phyloP scores from a whole-genome alignment of 1,139 yeast genomes.

The Spathaspora jeffriesii region DNA sequence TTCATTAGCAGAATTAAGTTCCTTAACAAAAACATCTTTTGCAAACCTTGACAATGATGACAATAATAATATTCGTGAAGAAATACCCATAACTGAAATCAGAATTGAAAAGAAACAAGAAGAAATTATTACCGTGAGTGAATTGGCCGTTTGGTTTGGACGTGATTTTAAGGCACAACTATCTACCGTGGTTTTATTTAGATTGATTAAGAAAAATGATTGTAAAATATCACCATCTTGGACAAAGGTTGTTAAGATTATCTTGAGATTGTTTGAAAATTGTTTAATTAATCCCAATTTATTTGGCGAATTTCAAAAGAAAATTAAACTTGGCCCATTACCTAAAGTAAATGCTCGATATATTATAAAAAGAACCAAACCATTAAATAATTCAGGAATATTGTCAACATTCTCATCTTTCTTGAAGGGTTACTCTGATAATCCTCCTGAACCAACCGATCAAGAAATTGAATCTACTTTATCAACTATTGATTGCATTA shows the following conservation, averaged over 20 bases:
- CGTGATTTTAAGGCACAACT: constrained; percentile 90
- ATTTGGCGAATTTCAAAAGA: constrained; percentile 63
- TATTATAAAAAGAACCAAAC: constrained; percentile 60
- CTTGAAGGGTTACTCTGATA: constrained; percentile 84
- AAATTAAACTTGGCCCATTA: constrained; percentile 50
- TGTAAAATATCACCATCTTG: constrained; percentile 54
- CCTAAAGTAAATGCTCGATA: constrained; percentile 67
- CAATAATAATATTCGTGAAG: constrained; percentile 35
- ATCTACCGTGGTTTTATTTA: constrained; percentile 81
- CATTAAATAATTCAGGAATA: constrained; percentile 69
- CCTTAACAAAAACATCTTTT: constrained; percentile 35
- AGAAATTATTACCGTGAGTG: constrained; percentile 68
- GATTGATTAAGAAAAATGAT: constrained; percentile 65
- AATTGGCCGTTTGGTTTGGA: constrained; percentile 82
- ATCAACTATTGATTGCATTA: constrained; percentile 80
- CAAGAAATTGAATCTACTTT: constrained; percentile 88
- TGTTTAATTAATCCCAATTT: constrained; percentile 70
- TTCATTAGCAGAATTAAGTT: constrained; percentile 63
- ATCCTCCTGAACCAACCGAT: constrained; percentile 87
- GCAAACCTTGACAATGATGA: constrained; percentile 17
- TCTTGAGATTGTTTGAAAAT: constrained; percentile 70
- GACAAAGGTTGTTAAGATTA: constrained; percentile 58
- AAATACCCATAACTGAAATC: constrained; percentile 47
- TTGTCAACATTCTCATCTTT: constrained; percentile 91
- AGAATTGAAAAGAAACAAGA: constrained; percentile 52